phyloP scores from a whole-genome alignment of 441 rosid genomes.

The Gossypium gossypioides region DNA sequence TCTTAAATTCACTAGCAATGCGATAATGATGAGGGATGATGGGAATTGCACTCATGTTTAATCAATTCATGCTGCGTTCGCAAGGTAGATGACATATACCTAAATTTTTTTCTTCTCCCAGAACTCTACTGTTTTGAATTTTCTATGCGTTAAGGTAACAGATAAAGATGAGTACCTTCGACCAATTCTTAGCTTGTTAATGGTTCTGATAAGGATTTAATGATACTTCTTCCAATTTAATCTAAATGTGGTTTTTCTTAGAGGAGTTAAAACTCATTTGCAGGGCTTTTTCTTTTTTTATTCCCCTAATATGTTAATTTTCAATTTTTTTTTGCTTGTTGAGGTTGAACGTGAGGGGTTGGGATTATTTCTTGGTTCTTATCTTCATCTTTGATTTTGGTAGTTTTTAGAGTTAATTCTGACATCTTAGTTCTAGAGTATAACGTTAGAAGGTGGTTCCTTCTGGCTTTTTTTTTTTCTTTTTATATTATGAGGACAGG shows the following conservation, averaged over 20 bases:
- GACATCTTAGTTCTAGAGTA: neutral
- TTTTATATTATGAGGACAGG: neutral
- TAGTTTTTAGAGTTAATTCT: neutral
- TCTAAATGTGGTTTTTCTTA: neutral
- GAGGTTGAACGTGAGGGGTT: neutral
- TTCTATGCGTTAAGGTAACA: conserved; percentile 24
- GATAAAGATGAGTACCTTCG: conserved; percentile 19
- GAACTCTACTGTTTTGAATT: conserved; percentile 32
- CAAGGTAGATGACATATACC: conserved; percentile 91
- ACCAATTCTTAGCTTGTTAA: conserved; percentile 15
- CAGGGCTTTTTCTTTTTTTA: neutral
- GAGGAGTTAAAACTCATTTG: neutral
- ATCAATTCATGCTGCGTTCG: conserved; percentile 77
- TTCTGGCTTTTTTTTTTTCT: neutral
- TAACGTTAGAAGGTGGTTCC: neutral
- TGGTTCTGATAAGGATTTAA: neutral
- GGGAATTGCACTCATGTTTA: conserved; percentile 89
- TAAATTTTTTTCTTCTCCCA: conserved; percentile 33
- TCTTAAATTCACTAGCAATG: conserved; percentile 94
- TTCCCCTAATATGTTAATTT: neutral
- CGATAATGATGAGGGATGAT: conserved; percentile 94
- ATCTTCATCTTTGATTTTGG: neutral
- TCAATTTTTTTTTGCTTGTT: neutral
- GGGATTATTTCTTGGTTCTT: neutral
- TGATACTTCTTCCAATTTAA: neutral